Conservation (phyloP, 1,139 yeast genomes). For the Geotrichum phurueaensis region DNA sequence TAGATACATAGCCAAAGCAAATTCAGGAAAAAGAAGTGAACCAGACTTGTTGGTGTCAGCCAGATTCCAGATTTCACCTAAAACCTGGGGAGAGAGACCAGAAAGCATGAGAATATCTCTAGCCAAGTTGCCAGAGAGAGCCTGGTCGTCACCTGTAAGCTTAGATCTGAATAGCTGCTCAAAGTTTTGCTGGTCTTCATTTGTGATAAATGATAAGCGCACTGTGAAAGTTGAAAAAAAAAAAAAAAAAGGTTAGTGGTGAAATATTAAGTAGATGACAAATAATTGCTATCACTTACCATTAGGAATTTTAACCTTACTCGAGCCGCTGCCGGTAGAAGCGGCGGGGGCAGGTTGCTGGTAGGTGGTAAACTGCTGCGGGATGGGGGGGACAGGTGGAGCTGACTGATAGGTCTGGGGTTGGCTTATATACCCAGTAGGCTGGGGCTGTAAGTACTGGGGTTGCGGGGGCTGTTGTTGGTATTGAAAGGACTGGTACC, state of each 20-base stretch:
- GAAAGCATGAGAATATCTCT: slow-evolving; percentile 76
- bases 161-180: slow-evolving; percentile 75
- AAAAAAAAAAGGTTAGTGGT: background rate
- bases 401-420: slow-evolving; percentile 13
- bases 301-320: slow-evolving; percentile 27
- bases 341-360: slow-evolving; percentile 24
- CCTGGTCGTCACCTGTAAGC: slow-evolving; percentile 68
- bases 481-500: slow-evolving; percentile 14
- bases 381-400: slow-evolving; percentile 17
- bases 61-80: slow-evolving; percentile 87
- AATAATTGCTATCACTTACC: slow-evolving; percentile 36
- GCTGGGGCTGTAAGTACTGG: slow-evolving; percentile 21
- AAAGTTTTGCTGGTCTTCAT: slow-evolving; percentile 78
- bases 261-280: slow-evolving; percentile 16
- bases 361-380: slow-evolving; percentile 17
- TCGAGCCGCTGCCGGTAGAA: slow-evolving; percentile 29
- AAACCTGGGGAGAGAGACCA: slow-evolving; percentile 63
- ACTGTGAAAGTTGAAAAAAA: slow-evolving; percentile 30
- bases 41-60: slow-evolving; percentile 88
- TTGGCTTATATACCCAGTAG: slow-evolving; percentile 25
- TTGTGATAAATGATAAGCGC: slow-evolving; percentile 76
- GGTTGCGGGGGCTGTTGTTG: slow-evolving; percentile 15
- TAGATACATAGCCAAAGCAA: slow-evolving; percentile 85
- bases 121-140: slow-evolving; percentile 68
- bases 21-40: slow-evolving; percentile 82